Evolutionary conservation across 2,329 filamentous ascomycete species (phyloP), one percentile per base, ranked within the genome.

Genomic region (Cytospora schulzeri): DNA sequence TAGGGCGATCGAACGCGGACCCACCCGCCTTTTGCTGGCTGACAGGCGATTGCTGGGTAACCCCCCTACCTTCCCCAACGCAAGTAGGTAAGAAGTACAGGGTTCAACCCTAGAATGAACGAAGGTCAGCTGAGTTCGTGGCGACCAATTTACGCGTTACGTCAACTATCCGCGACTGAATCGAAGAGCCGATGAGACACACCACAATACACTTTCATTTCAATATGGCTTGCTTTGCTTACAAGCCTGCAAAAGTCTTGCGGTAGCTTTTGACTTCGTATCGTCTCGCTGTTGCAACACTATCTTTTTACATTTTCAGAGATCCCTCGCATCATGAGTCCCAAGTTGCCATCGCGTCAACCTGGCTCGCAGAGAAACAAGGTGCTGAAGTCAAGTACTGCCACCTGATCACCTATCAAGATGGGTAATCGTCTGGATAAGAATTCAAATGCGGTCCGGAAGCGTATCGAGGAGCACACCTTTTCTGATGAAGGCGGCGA

Each of bases 401-500:
- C 62, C 62, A 54, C 62, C 66, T 60, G 29, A 55, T 51, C 53
- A 35, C 50, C 41, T 17, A 61, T 60, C 68, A 77, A 68, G 26
- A 89, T 89, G 87, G 84, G 85, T 14, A 86, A 80, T 68, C 81
- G 83, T 11, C 76, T 88, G 17, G 85, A 89, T 5, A 87, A 86
- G 73, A 88, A 88, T 70, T 88, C 87, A n/a, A 80, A 83, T 33
- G 79, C 79, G 38, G 81, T 87, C 74, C 83, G 84, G 70, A 89
- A 89, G 73, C 80, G 84, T 69, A 87, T 89, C 67, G 83, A 87
- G 62, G 73, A 72, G 19, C 87, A 97, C 76, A 85, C 82, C 2
- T 98, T 97, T 74, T 81, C 89, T 2, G 84, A 91, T 72, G 93
- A 97, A 74, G 85, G 85, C 28, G 94, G 95, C 64, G 94, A 98